Base-by-base conservation (phyloP, 2,329 filamentous ascomycete species). In the Microdochium trichocladiopsis region DNA sequence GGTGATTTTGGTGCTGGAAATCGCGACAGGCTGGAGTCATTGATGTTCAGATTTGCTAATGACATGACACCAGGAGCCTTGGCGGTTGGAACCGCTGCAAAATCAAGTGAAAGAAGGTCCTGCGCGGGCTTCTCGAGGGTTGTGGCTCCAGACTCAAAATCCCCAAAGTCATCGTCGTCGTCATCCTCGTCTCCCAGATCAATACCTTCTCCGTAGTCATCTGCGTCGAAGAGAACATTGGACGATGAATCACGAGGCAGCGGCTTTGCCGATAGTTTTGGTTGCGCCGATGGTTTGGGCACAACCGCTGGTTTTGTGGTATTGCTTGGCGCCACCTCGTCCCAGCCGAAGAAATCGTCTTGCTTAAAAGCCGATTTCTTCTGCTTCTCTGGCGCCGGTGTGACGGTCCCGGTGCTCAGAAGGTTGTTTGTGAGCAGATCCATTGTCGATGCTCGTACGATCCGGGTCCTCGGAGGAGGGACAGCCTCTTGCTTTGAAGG, bases 151-250 rank as follows among this genome's bases (percentile, higher is more conserved):
- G 72, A 74, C 62, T 83, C 80, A 59, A 84, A 84, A 48, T 83
- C 80, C 14, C 81, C 83, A 68, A 84, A 83, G 31, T 82, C 77
- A 28, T 78, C 78, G 48, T 77, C 77, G 22, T 78, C 75, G 5
- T 69, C 70, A 23, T 23, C 51, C n/a, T 58, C 61, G 28, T 60
- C 54, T 5, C 55, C 67, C n/a, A 71, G 69, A 4, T 61, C 75
- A 57, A 78, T 78, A 49, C 82, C 76, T 41, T 79, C 77, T 33
- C 79, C 84, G 65, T 89, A 78, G 49, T 82, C 76, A 43, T 79
- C 77, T 33, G 79, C 84, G 65, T 89, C 85, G 63, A 89, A 89
- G 2, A 89, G 69, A 3, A 89, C 77, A 57, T 82, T 78, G 2
- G 78, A 66, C 23, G 31, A 41, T 11, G 28, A 3, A 24, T 24